Evolutionary conservation across 2,329 filamentous ascomycete genomes (phyloP), one percentile per base, ranked within the genome.

Genomic region (Mariannaea elegans): DNA sequence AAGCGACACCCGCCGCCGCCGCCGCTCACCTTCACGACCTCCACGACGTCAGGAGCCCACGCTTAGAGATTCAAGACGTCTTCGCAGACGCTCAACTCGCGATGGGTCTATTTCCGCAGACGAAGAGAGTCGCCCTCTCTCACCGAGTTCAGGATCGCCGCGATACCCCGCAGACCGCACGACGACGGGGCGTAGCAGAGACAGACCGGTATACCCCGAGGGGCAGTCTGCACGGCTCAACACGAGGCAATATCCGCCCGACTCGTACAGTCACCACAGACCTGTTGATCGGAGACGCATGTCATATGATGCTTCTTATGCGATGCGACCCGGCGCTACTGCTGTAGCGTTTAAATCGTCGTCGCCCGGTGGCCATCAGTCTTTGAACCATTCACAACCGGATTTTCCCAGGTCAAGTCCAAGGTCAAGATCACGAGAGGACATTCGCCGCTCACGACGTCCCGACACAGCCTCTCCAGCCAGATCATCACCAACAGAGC

Each of bases 31-130:
- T 2, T 69, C 67, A 1, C 66, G 66, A 41, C 57, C 42, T 1
- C 38, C 54, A 10, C 63, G 57, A 23, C 60, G 52, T 54, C 63
- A 23, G 45, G 16, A 54, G 47, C 31, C 59, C 47, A 5, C 57
- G 49, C 44, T 32, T 1, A 23, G 51, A 2, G 50, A 55, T 8
- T 19, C 59, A 2, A 45, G 62, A 21, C 18, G 18, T 1, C 59
- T 61, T 3, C 57, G 63, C 3, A 63, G 59, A 4, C 66, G 68
- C 1, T 44, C 62, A 27, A 66, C 62, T 0, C 63, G 68, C 4
- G 68, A 71, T 12, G 66, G 65, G 2, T 66, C 68, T 18, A 61
- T 68, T 16, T 71, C 68, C 0, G 61, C 57, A 24, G 68, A 71
- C 4, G 68, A 71, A 18, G 66, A 70, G 1, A 66, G 56, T 21